Percentiles rank a stretch among this genome's conserved stretches.
Conservation (phyloP, 2,329 filamentous ascomycete genomes). For the Capronia coronata region DNA sequence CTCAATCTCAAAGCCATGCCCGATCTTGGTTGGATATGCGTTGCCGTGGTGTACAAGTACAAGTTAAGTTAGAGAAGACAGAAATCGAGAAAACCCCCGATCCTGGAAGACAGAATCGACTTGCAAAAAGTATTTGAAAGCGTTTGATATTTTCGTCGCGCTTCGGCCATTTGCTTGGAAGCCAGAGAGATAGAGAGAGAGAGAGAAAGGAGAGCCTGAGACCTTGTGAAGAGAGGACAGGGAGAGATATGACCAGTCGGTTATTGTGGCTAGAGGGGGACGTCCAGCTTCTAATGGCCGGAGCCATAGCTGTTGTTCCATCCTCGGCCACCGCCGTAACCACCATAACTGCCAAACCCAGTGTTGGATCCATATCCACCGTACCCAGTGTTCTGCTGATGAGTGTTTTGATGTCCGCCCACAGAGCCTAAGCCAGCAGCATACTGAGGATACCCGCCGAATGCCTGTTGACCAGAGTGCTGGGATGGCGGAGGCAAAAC, state of each 20-base stretch:
- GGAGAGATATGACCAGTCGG: slow-evolving; percentile 9
- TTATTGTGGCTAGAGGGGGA: background rate
- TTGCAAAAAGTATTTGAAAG: too few species aligned
- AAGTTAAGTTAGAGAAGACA: too few species aligned
- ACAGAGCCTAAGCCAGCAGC: slow-evolving; percentile 22
- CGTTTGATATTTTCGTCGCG: too few species aligned
- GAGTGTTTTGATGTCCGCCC: slow-evolving; percentile 20
- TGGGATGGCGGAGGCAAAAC: slow-evolving; percentile 24
- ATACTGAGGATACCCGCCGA: slow-evolving; percentile 29
- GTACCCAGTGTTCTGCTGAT: slow-evolving; percentile 27
- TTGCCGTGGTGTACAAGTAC: too few species aligned
- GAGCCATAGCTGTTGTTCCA: slow-evolving; percentile 26
- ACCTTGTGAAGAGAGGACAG: slow-evolving; percentile 17
- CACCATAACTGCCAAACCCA: slow-evolving; percentile 27
- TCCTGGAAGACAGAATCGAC: too few species aligned
- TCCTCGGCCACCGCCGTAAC: slow-evolving; percentile 24
- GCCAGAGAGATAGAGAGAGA: too few species aligned
- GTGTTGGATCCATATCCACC: slow-evolving; percentile 26
- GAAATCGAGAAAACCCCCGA: too few species aligned
- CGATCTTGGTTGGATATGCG: too few species aligned
- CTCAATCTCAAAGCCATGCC: slow-evolving; percentile 5
- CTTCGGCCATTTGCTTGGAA: too few species aligned
- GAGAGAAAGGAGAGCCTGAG: too few species aligned
- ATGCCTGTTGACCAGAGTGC: slow-evolving; percentile 36
- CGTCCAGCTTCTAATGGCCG: slow-evolving; percentile 18